Percentiles rank a stretch among this genome's conserved stretches.
These are phyloP conservation scores for Eucalyptus lansdowneana DNA, from an alignment of 345 rosid species.

Conservation along the genomic window DNA sequence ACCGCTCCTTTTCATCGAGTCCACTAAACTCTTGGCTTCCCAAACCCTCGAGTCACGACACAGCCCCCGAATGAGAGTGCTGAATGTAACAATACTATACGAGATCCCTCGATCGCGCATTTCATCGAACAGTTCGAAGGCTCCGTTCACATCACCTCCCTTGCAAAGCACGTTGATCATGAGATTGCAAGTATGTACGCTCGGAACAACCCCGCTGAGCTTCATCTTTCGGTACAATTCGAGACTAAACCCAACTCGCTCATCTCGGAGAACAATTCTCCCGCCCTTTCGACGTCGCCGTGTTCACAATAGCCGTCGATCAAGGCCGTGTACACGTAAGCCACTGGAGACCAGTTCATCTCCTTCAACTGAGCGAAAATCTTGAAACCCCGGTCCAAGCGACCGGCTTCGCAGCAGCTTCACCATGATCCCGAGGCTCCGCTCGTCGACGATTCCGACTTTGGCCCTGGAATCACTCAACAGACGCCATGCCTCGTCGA, in stretches of 20 bases:
- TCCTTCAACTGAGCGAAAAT: constrained; percentile 31
- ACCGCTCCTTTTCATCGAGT: constrained; percentile 32
- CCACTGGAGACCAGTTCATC: constrained; percentile 37
- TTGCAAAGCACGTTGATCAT: constrained; percentile 41
- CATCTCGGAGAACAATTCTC: constrained; percentile 38
- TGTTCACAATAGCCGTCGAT: constrained; percentile 77
- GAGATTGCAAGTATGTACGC: constrained; percentile 48
- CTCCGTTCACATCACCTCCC: constrained; percentile 22
- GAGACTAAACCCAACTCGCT: constrained; percentile 44
- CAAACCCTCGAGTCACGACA: constrained; percentile 22
- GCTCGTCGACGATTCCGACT: constrained; percentile 37
- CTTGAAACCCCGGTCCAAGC: constrained; percentile 28
- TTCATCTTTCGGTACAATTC: constrained; percentile 52
- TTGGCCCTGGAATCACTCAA: constrained; percentile 15
- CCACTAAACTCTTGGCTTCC: constrained; percentile 40
- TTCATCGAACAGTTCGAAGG: constrained; percentile 59
- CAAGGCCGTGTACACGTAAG: constrained; percentile 60
- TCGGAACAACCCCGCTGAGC: constrained; percentile 35
- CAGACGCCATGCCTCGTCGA: constrained; percentile 29
- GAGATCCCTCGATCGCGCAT: constrained; percentile 56
- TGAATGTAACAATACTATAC: constrained; percentile 49
- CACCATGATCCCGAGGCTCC: constrained; percentile 60
- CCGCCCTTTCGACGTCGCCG: constrained; percentile 43
- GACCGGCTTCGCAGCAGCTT: constrained; percentile 61
- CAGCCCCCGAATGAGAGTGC: constrained; percentile 46